Evolutionary conservation across 495 filamentous ascomycete species (phyloP), one percentile per base, ranked within the genome.

Genomic region (Trichoderma virens): DNA sequence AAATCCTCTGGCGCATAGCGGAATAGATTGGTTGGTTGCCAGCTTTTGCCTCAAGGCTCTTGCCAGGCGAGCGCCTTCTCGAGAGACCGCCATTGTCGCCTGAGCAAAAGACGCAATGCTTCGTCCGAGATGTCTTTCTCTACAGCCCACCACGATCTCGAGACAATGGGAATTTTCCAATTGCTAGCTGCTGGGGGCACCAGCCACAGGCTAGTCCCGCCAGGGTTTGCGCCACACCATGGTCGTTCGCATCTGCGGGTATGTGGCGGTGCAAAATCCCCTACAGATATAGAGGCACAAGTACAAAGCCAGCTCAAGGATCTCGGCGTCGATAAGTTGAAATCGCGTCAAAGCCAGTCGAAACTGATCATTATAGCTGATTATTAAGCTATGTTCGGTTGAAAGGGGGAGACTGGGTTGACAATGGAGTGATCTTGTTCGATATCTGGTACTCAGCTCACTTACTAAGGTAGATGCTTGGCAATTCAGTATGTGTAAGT

Each of bases 21-120:
- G 51, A 27, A 16, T 9, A 28, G 27, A 30, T 28, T 27, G 27
- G 14, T 56, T 6, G 13, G 20, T 30, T 56, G 51, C 9, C 23
- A 56, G 25, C 25, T 18, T 56, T 56, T 56, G 51, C 27, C 51
- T 56, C 51, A 56, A 56, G 51, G 25, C 27, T 56, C 25, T 28
- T 30, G 51, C 51, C 16, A 56, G 51, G 51, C 51, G 51, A 56
- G 25, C 51, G 11, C 51, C 51, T 56, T 56, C 51, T 56, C 51
- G 51, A 16, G 51, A 56, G 20, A n/a, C 51, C 7, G 51, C 27
- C 51, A 56, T 56, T 30, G 8, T 56, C 51, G 20, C 23, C 16
- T 28, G 25, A 56, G 39, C 23, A 34, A 28, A 54, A 8, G 30
- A 2, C 9, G 28, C 20, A 27, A 54, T 56, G 39, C 23, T 56